These are phyloP conservation scores for Paramyrothecium sp. DNA, from an alignment of 2,329 filamentous ascomycete genomes.

Conservation along the genomic window DNA sequence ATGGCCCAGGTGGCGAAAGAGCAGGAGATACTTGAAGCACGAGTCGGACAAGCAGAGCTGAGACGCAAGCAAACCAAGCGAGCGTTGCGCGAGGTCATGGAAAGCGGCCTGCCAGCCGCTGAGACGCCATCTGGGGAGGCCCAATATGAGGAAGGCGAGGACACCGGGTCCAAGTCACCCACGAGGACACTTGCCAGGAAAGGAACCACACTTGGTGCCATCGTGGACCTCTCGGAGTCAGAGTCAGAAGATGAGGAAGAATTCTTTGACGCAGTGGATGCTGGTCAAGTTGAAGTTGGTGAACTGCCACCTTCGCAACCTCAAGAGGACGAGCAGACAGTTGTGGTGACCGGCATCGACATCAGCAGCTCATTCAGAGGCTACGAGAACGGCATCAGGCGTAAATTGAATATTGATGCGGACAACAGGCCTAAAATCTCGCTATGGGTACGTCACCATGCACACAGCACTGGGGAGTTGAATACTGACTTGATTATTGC, in stretches of 20 bases:
- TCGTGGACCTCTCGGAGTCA: conserved; percentile 75
- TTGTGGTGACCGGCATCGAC: conserved; percentile 48
- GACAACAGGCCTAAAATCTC: conserved; percentile 93
- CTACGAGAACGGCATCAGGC: conserved; percentile 85
- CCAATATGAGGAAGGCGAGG: conserved; percentile 27
- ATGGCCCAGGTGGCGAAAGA: conserved; percentile 96
- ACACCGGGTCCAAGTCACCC: conserved; percentile 34
- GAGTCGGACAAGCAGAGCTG: conserved; percentile 83
- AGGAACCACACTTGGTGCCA: conserved; percentile 61
- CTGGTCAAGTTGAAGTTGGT: conserved; percentile 82
- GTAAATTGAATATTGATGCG: conserved; percentile 80
- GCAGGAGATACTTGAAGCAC: conserved; percentile 86
- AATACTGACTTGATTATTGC: conserved; percentile 17
- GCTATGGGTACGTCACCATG: conserved; percentile 72
- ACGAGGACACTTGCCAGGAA: conserved; percentile 46
- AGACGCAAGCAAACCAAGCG: conserved; percentile 89
- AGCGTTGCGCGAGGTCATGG: conserved; percentile 82
- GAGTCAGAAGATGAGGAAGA: conserved; percentile 84
- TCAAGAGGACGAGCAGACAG: conserved; percentile 39
- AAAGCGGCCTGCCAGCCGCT: conserved; percentile 40
- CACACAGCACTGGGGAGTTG: too few species aligned
- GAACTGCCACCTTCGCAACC: conserved; percentile 57
- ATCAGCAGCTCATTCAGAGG: conserved; percentile 80
- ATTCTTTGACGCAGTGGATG: conserved; percentile 96
- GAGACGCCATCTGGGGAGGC: conserved; percentile 25